Percentiles rank a stretch among this genome's conserved stretches.
These are phyloP conservation scores for Chamaecrista fasciculata DNA, from an alignment of 306 rosid genomes.

Conservation along the genomic window DNA sequence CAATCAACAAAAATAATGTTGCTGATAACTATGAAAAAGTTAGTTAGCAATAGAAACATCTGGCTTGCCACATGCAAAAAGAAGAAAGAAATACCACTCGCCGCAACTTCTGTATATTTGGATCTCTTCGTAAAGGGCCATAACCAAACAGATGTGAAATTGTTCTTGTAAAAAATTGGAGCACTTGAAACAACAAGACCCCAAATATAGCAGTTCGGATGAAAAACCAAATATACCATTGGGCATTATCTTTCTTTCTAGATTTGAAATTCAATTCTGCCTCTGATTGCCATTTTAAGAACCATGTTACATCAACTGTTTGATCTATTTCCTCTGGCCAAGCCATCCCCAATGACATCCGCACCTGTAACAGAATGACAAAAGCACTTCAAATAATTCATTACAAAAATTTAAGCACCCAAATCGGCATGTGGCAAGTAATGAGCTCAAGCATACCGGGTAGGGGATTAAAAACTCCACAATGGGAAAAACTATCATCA, in stretches of 20 bases:
- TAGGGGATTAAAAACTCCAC: conserved; percentile 72
- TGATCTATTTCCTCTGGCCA: conserved; percentile 84
- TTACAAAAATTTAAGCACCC: conserved; percentile 19
- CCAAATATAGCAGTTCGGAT: conserved; percentile 54
- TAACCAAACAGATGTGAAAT: conserved; percentile 61
- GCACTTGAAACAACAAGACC: conserved; percentile 56
- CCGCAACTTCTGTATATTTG: conserved; percentile 57
- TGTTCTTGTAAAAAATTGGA: conserved; percentile 52
- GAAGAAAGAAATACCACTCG: conserved; percentile 65
- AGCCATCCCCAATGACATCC: conserved; percentile 83
- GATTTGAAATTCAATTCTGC: conserved; percentile 58
- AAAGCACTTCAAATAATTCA: conserved; percentile 18
- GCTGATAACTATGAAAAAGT: conserved; percentile 1
- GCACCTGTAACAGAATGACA: conserved; percentile 49
- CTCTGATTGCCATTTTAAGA: conserved; percentile 87
- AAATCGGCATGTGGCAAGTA: conserved; percentile 27
- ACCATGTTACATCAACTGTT: conserved; percentile 76
- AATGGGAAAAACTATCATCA: conserved; percentile 64
- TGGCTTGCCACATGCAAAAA: conserved; percentile 14
- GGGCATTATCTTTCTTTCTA: conserved; percentile 44
- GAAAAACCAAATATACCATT: conserved; percentile 62
- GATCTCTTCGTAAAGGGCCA: conserved; percentile 80
- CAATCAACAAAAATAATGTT: background rate
- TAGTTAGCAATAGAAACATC: conserved; percentile 19
- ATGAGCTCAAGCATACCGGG: conserved; percentile 54